Base-by-base conservation (phyloP, 1,284 basidiomycete genomes). In the Fomitopsis schrenkii region DNA sequence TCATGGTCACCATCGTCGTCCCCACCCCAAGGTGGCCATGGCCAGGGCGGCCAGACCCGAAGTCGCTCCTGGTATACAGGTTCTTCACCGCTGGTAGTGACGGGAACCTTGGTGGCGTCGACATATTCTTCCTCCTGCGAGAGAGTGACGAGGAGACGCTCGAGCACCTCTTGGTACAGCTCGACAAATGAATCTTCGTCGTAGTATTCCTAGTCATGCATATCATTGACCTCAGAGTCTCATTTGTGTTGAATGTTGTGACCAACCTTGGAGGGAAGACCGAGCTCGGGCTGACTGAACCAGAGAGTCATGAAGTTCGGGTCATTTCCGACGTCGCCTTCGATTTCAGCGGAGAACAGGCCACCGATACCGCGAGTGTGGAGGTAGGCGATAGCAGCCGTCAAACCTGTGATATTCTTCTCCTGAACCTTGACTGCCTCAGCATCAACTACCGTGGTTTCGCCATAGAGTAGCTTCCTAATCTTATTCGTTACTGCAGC, bases 241-340 rank as follows among this genome's bases (percentile, higher is more conserved):
- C 22, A 54, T 5, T 22, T 53, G n/a, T 58, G 15, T 10, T 15
- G 3, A 9, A 38, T 33, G 57, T 19, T 15, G 55, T 36, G 33
- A 56, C 41, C 38, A 41, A 90, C 91, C 82, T 96, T 95, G 46
- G 95, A 88, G 1, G 96, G 96, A 14, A 98, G 85, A 36, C 95
- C 94, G 7, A 98, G 81, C 10, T 79, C 83, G 7, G 91, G 85
- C 71, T 98, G 96, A 66, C 83, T 88, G 70, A 98, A 87, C 88
- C 90, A 95, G 17, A 96, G 81, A 0, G 87, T 85, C 84, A 97
- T 94, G 52, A 83, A 76, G 67, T 95, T 91, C 0, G 97, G 95
- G 71, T 98, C 93, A n/a, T 86, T 81, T 28, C 91, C 94, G 38
- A 90, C 87, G 68, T 98, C 95, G 45, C 97, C 96, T 61, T 97